Evolutionary conservation across 2,329 filamentous ascomycete species (phyloP).

Genomic region (Colletotrichum camelliae): DNA sequence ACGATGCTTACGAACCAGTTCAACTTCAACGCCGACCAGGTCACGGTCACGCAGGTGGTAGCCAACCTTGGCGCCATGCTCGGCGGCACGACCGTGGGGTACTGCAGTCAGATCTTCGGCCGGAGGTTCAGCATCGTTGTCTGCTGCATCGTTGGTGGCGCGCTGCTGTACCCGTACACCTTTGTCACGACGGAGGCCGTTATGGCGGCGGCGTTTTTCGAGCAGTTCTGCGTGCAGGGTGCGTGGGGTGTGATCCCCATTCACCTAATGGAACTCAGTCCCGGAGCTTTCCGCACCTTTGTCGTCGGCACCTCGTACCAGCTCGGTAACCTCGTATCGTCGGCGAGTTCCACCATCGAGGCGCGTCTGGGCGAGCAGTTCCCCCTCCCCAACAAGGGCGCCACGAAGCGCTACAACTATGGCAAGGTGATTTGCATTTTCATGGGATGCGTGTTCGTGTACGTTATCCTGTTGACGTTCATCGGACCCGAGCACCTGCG

Average conservation of each 20-base stretch:
- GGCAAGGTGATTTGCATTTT: constrained; percentile 90
- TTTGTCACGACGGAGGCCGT: constrained; percentile 67
- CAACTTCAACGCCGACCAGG: constrained; percentile 53
- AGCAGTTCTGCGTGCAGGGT: constrained; percentile 80
- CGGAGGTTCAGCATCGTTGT: constrained; percentile 72
- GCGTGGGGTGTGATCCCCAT: constrained; percentile 81
- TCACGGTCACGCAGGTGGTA: constrained; percentile 75
- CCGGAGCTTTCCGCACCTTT: constrained; percentile 75
- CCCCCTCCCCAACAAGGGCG: constrained; percentile 65
- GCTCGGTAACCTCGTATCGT: constrained; percentile 76
- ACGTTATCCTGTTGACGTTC: constrained; percentile 66
- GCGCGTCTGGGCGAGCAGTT: constrained; percentile 77
- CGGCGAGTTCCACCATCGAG: constrained; percentile 77
- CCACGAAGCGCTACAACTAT: constrained; percentile 68
- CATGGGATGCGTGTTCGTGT: constrained; percentile 81
- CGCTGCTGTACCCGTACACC: constrained; percentile 83
- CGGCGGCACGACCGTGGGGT: constrained; percentile 72
- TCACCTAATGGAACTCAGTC: constrained; percentile 78
- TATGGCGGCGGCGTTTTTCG: constrained; percentile 83
- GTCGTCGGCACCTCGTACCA: constrained; percentile 79
- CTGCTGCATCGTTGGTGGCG: constrained; percentile 70
- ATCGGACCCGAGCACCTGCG: constrained; percentile 63
- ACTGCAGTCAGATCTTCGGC: constrained; percentile 71
- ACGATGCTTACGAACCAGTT: constrained; percentile 65
- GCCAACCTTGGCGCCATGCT: constrained; percentile 74